phyloP scores from a whole-genome alignment of 306 rosid genomes.

The Bauhinia variegata region DNA sequence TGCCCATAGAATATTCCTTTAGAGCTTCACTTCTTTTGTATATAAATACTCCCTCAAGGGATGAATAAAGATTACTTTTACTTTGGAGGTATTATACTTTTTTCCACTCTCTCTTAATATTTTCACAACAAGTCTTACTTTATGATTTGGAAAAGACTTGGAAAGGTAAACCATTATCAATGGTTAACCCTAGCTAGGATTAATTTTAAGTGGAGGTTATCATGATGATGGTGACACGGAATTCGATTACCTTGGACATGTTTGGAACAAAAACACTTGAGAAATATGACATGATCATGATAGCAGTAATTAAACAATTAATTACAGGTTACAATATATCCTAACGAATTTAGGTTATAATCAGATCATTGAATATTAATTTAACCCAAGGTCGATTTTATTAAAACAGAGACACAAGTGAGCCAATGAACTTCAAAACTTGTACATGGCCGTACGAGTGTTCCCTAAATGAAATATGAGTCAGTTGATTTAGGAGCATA shows the following conservation, averaged over 20 bases:
- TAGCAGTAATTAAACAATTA: conserved; percentile 19
- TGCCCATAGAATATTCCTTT: too few species aligned
- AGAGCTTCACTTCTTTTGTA: too few species aligned
- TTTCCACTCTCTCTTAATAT: too few species aligned
- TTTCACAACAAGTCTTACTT: too few species aligned
- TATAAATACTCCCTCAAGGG: too few species aligned
- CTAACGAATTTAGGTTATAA: conserved; percentile 15
- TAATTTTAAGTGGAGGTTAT: conserved; percentile 47
- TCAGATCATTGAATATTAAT: conserved; percentile 31
- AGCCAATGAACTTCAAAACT: conserved; percentile 23
- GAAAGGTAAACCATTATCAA: conserved; percentile 42
- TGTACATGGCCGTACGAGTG: conserved; percentile 45
- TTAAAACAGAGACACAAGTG: conserved; percentile 7
- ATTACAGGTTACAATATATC: conserved; percentile 17
- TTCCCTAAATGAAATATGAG: conserved; percentile 35
- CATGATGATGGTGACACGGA: conserved; percentile 47
- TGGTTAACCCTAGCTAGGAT: too few species aligned
- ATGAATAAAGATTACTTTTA: too few species aligned
- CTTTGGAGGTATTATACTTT: conserved; percentile 31
- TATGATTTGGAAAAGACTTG: conserved; percentile 35
- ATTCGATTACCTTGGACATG: conserved; percentile 34
- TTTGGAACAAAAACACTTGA: conserved; percentile 24
- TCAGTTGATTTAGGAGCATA: conserved; percentile 43
- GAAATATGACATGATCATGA: conserved; percentile 6
- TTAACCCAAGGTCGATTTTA: conserved; percentile 29